phyloP scores from a whole-genome alignment of 805 yeast genomes.

The Saccharomycopsis fodiens region DNA sequence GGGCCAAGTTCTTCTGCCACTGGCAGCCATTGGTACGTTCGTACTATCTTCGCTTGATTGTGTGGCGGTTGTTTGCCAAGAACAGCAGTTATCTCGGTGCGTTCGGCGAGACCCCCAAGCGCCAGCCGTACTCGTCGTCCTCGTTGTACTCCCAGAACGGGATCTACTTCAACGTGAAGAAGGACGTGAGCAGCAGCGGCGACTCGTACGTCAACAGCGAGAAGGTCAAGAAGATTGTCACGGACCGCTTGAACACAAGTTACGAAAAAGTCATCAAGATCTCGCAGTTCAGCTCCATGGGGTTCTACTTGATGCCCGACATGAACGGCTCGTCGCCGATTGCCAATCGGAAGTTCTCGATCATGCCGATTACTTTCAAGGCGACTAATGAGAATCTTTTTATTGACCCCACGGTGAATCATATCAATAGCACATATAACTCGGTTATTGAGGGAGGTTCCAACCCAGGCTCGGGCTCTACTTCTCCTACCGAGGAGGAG shows the following conservation, averaged over 20 bases:
- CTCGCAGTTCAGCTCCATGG: slow-evolving; percentile 19
- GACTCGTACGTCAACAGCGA: slow-evolving; percentile 12
- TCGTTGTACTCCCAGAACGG: slow-evolving; percentile 12
- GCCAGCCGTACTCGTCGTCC: not conserved
- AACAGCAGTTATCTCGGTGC: not conserved
- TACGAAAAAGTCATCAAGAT: slow-evolving; percentile 19
- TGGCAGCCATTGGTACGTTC: slow-evolving; percentile 75
- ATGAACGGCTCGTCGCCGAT: slow-evolving; percentile 20
- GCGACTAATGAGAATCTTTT: slow-evolving; percentile 11
- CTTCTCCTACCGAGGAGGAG: slow-evolving; percentile 3
- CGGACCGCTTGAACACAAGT: slow-evolving; percentile 19
- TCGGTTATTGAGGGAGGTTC: not conserved
- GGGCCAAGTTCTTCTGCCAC: slow-evolving; percentile 59
- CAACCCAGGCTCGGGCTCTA: slow-evolving; percentile 2
- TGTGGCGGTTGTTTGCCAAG: slow-evolving; percentile 47
- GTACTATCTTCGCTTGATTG: slow-evolving; percentile 55
- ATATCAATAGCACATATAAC: not conserved
- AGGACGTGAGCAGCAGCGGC: not conserved
- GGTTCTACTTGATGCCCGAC: slow-evolving; percentile 20
- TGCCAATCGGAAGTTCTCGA: slow-evolving; percentile 13
- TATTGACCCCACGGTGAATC: slow-evolving; percentile 4
- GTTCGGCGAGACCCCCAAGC: not conserved
- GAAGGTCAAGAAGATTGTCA: slow-evolving; percentile 15
- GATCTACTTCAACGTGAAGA: slow-evolving; percentile 2
- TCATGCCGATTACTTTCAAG: slow-evolving; percentile 18